These are phyloP conservation scores for Fusarium tricinctum DNA, from an alignment of 2,329 filamentous ascomycete species.

Conservation along the genomic window DNA sequence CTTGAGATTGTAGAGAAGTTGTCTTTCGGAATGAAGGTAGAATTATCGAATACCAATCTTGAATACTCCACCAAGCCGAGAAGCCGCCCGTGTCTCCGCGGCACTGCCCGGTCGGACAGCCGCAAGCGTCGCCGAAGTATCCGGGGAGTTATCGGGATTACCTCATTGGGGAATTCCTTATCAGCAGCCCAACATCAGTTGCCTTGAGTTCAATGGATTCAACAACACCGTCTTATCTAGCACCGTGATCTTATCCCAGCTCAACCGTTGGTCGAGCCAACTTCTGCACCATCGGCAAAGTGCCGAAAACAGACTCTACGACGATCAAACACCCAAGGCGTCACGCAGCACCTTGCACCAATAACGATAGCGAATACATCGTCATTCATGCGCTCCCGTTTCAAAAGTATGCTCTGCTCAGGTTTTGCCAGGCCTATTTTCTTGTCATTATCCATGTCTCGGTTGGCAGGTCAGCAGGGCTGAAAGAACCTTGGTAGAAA, in stretches of 20 bases:
- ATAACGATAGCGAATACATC: conserved; percentile 4
- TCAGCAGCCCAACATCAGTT: conserved; percentile 4
- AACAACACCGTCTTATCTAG: neutral
- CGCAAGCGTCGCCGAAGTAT: conserved; percentile 5
- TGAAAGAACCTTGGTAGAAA: conserved; percentile 37
- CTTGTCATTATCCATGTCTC: conserved; percentile 9
- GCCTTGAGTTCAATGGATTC: neutral
- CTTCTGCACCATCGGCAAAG: conserved; percentile 6
- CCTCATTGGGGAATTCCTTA: conserved; percentile 14
- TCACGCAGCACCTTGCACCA: conserved; percentile 7
- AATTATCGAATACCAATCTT: neutral
- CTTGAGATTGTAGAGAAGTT: neutral
- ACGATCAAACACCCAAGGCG: conserved; percentile 25
- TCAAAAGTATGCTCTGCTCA: neutral
- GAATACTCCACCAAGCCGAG: neutral
- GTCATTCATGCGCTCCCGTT: conserved; percentile 20
- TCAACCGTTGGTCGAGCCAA: conserved; percentile 11
- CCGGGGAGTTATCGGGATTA: conserved; percentile 33
- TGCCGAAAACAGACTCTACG: conserved; percentile 15
- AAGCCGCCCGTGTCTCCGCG: too few species aligned
- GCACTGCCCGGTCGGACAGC: too few species aligned
- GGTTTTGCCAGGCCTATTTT: conserved; percentile 6
- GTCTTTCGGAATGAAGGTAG: too few species aligned
- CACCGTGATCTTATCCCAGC: conserved; percentile 10
- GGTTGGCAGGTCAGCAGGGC: conserved; percentile 27